A percentile compares a stretch with the other conserved stretches of the same genome.
Evolutionary conservation across 306 rosid genomes (phyloP).

Genomic region (Spatholobus suberectus): DNA sequence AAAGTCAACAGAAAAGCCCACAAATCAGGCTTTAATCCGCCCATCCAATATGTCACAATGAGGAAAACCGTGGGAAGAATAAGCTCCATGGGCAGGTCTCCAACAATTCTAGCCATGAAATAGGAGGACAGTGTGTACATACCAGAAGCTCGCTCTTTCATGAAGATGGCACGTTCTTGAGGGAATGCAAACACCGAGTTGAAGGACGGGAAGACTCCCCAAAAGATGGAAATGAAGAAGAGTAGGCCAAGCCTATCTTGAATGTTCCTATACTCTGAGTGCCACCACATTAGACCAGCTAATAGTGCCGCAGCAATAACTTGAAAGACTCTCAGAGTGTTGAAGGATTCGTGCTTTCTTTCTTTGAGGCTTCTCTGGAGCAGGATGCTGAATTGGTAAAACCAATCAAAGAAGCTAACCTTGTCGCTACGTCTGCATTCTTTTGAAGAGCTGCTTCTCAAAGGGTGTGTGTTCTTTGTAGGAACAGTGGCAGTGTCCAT

Average conservation of each 20-base stretch:
- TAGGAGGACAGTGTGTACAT: constrained; percentile 86
- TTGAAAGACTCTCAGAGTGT: constrained; percentile 74
- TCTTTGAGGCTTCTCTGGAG: constrained; percentile 91
- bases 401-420: constrained; percentile 60
- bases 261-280: constrained; percentile 64
- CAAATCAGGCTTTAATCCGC: constrained; percentile 68
- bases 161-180: constrained; percentile 81
- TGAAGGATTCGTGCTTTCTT: constrained; percentile 82
- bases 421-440: constrained; percentile 31
- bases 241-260: constrained; percentile 94
- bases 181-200: constrained; percentile 88
- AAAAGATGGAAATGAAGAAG: constrained; percentile 88
- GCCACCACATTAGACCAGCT: constrained; percentile 97
- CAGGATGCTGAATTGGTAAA: constrained; percentile 69
- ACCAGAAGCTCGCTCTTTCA: constrained; percentile 84
- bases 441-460: constrained; percentile 39
- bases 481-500: constrained; percentile 48
- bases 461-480: constrained; percentile 34
- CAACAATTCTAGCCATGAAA: constrained; percentile 80
- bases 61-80: constrained; percentile 84
- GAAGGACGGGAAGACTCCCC: constrained; percentile 95
- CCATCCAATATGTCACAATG: constrained; percentile 77
- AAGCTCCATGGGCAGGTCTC: constrained; percentile 93
- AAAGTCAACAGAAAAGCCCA: constrained; percentile 64
- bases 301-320: constrained; percentile 73